Base-by-base conservation (phyloP, 371 early-diverging fungal species). In the Lichtheimia corymbifera region DNA sequence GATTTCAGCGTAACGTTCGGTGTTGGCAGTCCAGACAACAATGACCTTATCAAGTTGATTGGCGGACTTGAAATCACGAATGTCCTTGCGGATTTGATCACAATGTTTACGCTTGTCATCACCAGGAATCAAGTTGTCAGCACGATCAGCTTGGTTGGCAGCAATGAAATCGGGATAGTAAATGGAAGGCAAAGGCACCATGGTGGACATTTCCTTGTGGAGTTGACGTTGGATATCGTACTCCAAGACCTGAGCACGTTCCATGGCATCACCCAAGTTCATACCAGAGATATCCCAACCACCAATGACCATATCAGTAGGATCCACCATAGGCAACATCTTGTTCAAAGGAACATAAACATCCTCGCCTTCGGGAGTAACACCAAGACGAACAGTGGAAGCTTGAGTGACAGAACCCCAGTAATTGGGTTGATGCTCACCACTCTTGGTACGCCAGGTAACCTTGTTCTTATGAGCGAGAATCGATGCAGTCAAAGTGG, bases 1-100 rank as follows among this genome's bases (percentile, higher is more conserved):
- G 51, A 98, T 75, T 56, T 82, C 81, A 49, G 85, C 79, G 68
- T 83, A 95, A 61, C 98, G 92, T 83, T 98, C 98, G 22, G 98
- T 98, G 86, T 95, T 97, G 78, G 97, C 98, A 40, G 98, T 96
- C 98, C 98, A 98, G 70, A 98, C 82, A 22, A 98, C 93, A 63
- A 98, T 87, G 56, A 98, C 92, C 80, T 90, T 90, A 79, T 98
- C 97, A 18, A 98, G 85, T 15, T 77, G 64, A 73, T 98, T 88
- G 64, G 74, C 67, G 54, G 80, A 82, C 88, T 96, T 96, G 82
- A 98, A 98, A 60, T 93, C 86, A 62, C 94, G 89, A 66, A 97
- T 97, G 70, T 97, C 95, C 66, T 83, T 82, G 73, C 96, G 91
- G 75, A 97, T 91, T 43, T 91, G 83, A 55, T 96, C 94, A 40